Evolutionary conservation across 225 moss, liverwort and hornwort genomes (phyloP), one percentile per base, ranked within the genome.

Genomic region (Polytrichum formosum): DNA sequence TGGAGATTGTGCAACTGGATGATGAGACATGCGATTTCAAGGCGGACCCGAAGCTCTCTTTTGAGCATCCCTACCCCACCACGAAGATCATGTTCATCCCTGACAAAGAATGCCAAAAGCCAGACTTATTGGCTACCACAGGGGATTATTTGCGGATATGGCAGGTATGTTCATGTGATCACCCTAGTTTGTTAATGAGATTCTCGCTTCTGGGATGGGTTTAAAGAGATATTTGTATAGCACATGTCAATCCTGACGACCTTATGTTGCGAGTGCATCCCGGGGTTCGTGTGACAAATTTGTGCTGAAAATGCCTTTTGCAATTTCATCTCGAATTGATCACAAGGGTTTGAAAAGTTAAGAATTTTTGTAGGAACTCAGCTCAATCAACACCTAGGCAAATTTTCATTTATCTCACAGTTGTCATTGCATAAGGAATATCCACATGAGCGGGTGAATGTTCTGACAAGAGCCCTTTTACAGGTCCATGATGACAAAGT

Each of bases 21-120:
- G 94, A 94, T 66, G 91, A 91, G 71, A 90, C 94, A 16, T 92
- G 94, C 64, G 86, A 88, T 53, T 94, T 94, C 29, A 90, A 88
- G 66, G 81, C 91, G 2, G 94, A 94, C 72, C 91, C 94, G 6
- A 94, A 94, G 69, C 83, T 94, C 22, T 94, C 91, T 19, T 94
- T 94, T 71, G 88, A 94, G 0, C 94, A 94, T 53, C 86, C 91
- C 31, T 94, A 94, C 75, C 91, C 94, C 6, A 87, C 94, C 53
- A 94, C 94, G 20, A 94, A 94, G 83, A 87, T 94, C 53, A 94
- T 94, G 94, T 94, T 94, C 73, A 87, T 94, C 70, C 94, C 94
- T 30, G 94, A 94, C 79, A 91, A 90, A 72, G 94, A 94, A 74
- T 90, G 94, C 61, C 91, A 90, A 59, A 90, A 88, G 70, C 86